Conservation (phyloP, 768 basidiomycete genomes). For the Psilocybe cyanescens region DNA sequence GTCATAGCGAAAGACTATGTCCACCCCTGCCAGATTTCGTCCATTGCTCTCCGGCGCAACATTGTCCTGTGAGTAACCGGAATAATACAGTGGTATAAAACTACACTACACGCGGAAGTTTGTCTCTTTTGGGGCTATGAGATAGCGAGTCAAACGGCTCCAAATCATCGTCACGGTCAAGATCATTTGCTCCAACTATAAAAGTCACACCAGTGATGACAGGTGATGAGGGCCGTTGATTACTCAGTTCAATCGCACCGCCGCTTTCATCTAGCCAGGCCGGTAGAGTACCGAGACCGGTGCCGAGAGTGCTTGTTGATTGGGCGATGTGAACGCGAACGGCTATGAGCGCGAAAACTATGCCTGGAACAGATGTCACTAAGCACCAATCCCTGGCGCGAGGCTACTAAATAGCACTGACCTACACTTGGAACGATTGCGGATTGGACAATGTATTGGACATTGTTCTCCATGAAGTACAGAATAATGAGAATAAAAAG, state of each 20-base stretch:
- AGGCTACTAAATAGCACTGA: not conserved
- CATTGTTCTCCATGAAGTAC: conserved; percentile 8
- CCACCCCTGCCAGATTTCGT: too few relatives aligned
- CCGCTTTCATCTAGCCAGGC: not conserved
- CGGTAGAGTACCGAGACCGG: not conserved
- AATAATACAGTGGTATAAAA: too few relatives aligned
- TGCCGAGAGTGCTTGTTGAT: not conserved
- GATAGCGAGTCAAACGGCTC: not conserved
- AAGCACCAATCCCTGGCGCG: too few relatives aligned
- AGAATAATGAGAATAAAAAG: conserved; percentile 21
- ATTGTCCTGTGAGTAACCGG: too few relatives aligned
- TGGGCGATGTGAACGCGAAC: conserved; percentile 15
- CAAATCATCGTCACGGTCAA: not conserved
- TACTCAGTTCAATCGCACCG: conserved; percentile 1
- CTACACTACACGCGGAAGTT: too few relatives aligned
- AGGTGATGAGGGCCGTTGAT: not conserved
- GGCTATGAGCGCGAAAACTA: conserved; percentile 20
- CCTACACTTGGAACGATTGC: conserved; percentile 25
- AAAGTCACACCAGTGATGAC: not conserved
- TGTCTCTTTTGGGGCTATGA: not conserved
- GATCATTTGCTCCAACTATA: not conserved
- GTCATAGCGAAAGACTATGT: too few relatives aligned
- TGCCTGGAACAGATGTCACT: conserved; percentile 9
- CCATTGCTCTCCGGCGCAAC: too few relatives aligned
- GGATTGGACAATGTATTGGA: conserved; percentile 18